Evolutionary conservation across 1,284 basidiomycete species (phyloP).

Genomic region (Irpex sp.): DNA sequence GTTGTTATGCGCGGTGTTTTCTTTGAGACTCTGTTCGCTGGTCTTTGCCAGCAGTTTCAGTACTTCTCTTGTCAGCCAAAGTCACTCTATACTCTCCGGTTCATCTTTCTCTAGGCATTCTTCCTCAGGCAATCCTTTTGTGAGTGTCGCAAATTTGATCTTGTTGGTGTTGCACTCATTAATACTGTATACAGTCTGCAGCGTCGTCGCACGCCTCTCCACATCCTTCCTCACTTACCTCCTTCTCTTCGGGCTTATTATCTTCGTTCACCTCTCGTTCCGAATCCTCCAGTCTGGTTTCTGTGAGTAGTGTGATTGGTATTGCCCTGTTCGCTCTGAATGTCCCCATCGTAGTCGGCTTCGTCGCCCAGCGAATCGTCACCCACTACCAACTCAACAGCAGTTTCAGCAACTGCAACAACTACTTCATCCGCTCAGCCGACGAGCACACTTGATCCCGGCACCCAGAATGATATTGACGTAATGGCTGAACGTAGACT

Average conservation of each 20-base stretch:
- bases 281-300: neutral
- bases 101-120: neutral
- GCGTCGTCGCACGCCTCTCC: neutral
- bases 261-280: neutral
- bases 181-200: neutral
- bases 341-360: neutral
- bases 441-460: neutral
- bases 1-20: neutral
- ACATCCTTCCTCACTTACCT: neutral
- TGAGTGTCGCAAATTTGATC: neutral
- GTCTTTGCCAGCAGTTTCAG: neutral
- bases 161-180: neutral
- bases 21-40: neutral
- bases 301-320: too few species aligned
- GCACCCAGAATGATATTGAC: slow-evolving; percentile 16
- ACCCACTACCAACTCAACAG: neutral
- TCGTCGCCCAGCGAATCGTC: neutral
- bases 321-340: neutral
- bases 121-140: neutral
- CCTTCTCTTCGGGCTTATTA: neutral
- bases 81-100: neutral
- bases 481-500: slow-evolving; percentile 20
- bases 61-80: neutral
- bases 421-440: neutral
- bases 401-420: neutral